These are phyloP conservation scores for Kalaharituber pfeilii DNA, from an alignment of 2,329 filamentous ascomycete species.

Conservation along the genomic window DNA sequence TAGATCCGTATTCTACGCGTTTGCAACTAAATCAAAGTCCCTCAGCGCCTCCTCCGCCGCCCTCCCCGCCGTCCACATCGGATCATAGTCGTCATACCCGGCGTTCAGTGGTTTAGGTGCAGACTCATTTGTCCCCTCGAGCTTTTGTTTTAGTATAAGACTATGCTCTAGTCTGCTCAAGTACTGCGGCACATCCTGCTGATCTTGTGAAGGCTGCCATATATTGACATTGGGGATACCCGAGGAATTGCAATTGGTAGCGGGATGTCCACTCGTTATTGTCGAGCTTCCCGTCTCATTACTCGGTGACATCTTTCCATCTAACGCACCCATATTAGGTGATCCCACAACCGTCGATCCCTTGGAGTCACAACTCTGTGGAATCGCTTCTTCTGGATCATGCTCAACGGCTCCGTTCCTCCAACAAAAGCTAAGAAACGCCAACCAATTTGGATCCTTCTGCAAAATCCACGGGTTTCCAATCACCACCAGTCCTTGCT, in stretches of 20 bases:
- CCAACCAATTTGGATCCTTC: constrained; percentile 27
- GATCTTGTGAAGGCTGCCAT: constrained; percentile 16
- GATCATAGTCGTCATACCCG: constrained; percentile 16
- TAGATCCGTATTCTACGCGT: neutral
- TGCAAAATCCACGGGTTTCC: constrained; percentile 28
- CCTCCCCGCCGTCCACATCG: constrained; percentile 19
- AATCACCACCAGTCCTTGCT: constrained; percentile 30
- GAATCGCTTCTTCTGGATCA: constrained; percentile 8
- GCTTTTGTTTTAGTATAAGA: constrained; percentile 19
- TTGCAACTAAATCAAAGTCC: constrained; percentile 1
- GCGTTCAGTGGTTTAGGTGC: constrained; percentile 12
- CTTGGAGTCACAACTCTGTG: neutral
- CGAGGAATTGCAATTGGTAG: neutral
- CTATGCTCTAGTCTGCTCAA: constrained; percentile 21
- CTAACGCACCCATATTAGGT: neutral
- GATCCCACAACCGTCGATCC: neutral
- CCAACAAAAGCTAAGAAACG: constrained; percentile 16
- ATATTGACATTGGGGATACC: constrained; percentile 10
- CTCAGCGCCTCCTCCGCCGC: constrained; percentile 17
- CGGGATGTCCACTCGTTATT: no score
- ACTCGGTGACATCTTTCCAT: neutral
- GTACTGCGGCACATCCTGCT: constrained; percentile 18
- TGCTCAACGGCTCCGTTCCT: constrained; percentile 15
- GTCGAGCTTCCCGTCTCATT: neutral
- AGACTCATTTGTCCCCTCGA: constrained; percentile 8